Evolutionary conservation across 163 green algal species (phyloP).

Genomic region (Trebouxiophyceae sp.): DNA sequence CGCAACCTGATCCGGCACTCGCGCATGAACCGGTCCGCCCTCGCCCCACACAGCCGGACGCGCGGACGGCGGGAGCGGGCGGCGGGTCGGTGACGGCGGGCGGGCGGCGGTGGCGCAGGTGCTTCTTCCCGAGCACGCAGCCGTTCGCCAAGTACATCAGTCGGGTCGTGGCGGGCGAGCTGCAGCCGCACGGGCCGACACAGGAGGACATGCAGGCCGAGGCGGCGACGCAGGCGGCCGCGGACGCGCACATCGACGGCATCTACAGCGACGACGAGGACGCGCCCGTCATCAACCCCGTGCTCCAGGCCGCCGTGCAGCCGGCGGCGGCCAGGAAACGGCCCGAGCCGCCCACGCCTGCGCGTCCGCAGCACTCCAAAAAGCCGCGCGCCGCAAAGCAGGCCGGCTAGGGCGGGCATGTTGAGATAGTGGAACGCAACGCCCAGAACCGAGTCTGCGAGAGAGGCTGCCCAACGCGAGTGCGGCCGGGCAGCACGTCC

Average conservation of each 20-base stretch:
- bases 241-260: background rate
- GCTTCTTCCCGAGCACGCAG: constrained; percentile 27
- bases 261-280: constrained; percentile 24
- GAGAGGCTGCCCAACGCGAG: too few species aligned
- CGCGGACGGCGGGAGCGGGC: background rate
- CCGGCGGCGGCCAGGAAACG: too few species aligned
- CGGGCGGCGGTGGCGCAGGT: constrained; percentile 8
- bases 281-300: background rate
- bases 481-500: too few species aligned
- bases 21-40: constrained; percentile 4
- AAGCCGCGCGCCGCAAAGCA: too few species aligned
- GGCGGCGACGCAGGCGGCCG: constrained; percentile 3
- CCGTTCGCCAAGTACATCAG: constrained; percentile 36
- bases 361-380: too few species aligned
- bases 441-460: too few species aligned
- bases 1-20: constrained; percentile 36
- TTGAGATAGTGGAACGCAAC: too few species aligned
- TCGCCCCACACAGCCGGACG: background rate
- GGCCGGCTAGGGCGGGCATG: too few species aligned
- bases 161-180: constrained; percentile 10
- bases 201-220: constrained; percentile 9
- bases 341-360: too few species aligned
- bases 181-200: constrained; percentile 2
- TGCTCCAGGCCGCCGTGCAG: too few species aligned
- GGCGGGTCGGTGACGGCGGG: background rate